Evolutionary conservation across 768 basidiomycete genomes (phyloP).

Genomic region (Tricholoma hemisulphureum): DNA sequence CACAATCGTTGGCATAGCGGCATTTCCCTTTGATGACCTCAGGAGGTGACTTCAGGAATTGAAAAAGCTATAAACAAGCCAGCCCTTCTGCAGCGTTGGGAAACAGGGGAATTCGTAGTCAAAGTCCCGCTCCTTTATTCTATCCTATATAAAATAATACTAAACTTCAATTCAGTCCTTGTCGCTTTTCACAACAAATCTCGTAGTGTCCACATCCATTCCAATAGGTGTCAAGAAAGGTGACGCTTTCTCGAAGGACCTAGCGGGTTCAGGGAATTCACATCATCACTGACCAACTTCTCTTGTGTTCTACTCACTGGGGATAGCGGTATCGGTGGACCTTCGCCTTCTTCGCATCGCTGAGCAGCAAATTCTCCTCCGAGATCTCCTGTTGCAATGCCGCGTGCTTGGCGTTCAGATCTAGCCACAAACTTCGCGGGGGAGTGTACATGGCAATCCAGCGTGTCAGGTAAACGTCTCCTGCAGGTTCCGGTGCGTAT

Average conservation of each 20-base stretch:
- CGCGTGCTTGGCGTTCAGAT: conserved; percentile 57
- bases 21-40: no score
- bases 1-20: no score
- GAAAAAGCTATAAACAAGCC: no score
- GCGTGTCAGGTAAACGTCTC: conserved; percentile 63
- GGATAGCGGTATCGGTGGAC: conserved; percentile 70
- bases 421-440: conserved; percentile 53
- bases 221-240: conserved; percentile 64
- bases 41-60: no score
- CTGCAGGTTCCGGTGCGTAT: conserved; percentile 59
- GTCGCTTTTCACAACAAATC: conserved; percentile 33
- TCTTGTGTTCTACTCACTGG: conserved; percentile 52
- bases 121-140: background rate
- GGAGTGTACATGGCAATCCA: conserved; percentile 62
- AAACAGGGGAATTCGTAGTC: no score
- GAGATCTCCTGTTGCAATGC: conserved; percentile 42
- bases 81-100: no score
- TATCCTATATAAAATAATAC: background rate
- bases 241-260: conserved; percentile 58
- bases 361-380: conserved; percentile 43
- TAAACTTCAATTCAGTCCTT: conserved; percentile 19
- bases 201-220: conserved; percentile 33
- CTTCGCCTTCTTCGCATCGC: conserved; percentile 41
- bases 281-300: conserved; percentile 9
- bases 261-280: conserved; percentile 25